Conservation (phyloP, 2,329 filamentous ascomycete species). For the Alternaria tenuissima region DNA sequence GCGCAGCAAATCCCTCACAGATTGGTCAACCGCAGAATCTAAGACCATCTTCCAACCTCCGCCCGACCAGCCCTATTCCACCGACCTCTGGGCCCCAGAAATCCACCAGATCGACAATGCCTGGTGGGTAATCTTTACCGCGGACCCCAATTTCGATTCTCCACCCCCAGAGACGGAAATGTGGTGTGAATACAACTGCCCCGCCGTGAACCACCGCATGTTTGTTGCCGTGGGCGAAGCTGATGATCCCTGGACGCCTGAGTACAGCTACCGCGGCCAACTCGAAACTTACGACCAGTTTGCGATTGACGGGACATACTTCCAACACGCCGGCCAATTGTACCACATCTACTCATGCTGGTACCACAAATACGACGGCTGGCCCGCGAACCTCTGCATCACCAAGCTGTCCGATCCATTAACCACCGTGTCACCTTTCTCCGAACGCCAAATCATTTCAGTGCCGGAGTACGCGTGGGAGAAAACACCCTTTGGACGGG, state of each 20-base stretch:
- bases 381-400: slow-evolving; percentile 63
- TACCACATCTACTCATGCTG: slow-evolving; percentile 54
- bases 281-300: slow-evolving; percentile 63
- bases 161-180: slow-evolving; percentile 59
- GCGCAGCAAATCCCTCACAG: slow-evolving; percentile 52
- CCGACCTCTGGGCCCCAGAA: slow-evolving; percentile 61
- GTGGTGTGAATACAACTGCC: slow-evolving; percentile 59
- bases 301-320: slow-evolving; percentile 64
- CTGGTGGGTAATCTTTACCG: slow-evolving; percentile 64
- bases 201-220: slow-evolving; percentile 62
- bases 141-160: slow-evolving; percentile 57
- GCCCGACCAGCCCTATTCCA: slow-evolving; percentile 55
- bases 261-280: slow-evolving; percentile 56
- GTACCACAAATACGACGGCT: slow-evolving; percentile 56
- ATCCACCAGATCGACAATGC: slow-evolving; percentile 56
- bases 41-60: slow-evolving; percentile 55
- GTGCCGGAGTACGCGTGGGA: slow-evolving; percentile 60
- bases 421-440: slow-evolving; percentile 57
- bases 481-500: slow-evolving; percentile 60
- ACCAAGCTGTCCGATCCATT: slow-evolving; percentile 59
- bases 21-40: slow-evolving; percentile 56
- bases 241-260: slow-evolving; percentile 54
- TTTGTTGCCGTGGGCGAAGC: slow-evolving; percentile 56
- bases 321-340: slow-evolving; percentile 51
- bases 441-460: slow-evolving; percentile 58